Conservation (phyloP, 179 eudicot species). For the Dionaea muscipula region DNA sequence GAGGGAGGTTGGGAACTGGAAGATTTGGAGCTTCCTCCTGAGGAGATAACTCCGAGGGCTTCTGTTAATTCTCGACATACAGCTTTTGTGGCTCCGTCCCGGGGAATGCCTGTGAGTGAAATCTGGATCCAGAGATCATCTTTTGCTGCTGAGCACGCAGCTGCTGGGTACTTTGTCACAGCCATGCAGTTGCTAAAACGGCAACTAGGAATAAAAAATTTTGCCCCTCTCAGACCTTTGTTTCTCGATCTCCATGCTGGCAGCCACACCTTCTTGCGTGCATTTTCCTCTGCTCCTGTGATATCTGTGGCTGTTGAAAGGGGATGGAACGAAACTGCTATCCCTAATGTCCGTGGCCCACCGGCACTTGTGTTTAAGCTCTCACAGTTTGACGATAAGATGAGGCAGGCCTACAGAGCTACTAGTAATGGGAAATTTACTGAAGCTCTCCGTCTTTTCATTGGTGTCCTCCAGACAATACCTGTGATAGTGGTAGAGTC, state of each 20-base stretch:
- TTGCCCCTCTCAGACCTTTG: constrained; percentile 57
- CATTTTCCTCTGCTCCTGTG: constrained; percentile 58
- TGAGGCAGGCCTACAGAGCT: constrained; percentile 48
- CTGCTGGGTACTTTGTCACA: constrained; percentile 87
- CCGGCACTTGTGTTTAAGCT: constrained; percentile 65
- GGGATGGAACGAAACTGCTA: constrained; percentile 72
- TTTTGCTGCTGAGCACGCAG: constrained; percentile 90
- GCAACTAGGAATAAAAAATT: constrained; percentile 72
- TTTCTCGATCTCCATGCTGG: constrained; percentile 71
- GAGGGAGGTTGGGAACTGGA: constrained; percentile 91
- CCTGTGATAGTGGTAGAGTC: constrained; percentile 63
- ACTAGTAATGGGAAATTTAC: constrained; percentile 52
- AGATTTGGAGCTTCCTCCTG: constrained; percentile 82
- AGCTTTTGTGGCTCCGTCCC: constrained; percentile 56
- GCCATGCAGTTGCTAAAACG: constrained; percentile 83
- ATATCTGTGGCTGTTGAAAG: constrained; percentile 65
- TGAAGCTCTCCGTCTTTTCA: constrained; percentile 51
- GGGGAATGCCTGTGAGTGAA: constrained; percentile 86
- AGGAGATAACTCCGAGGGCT: constrained; percentile 68
- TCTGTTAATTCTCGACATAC: constrained; percentile 38
- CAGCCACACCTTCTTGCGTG: constrained; percentile 64
- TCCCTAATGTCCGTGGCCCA: constrained; percentile 77
- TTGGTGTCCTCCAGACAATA: constrained; percentile 48
- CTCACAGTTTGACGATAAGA: constrained; percentile 74
- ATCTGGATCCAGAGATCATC: constrained; percentile 88